phyloP scores from a whole-genome alignment of 2,329 filamentous ascomycete genomes.

The Fusarium buxicola region DNA sequence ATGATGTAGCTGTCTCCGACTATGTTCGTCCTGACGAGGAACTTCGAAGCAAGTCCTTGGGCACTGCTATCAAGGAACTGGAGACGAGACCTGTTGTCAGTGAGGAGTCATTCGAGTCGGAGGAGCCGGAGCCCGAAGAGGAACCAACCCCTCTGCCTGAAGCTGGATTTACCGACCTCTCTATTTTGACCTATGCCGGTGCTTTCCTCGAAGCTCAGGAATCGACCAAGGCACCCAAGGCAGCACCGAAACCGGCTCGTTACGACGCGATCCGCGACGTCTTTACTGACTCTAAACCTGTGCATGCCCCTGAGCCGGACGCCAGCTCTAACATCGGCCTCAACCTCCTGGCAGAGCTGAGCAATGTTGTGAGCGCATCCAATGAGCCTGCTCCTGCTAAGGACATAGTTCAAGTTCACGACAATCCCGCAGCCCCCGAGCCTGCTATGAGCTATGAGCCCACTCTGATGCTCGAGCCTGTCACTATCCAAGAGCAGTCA shows the following conservation, averaged over 20 bases:
- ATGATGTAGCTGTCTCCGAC: slow-evolving; percentile 51
- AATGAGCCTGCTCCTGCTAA: slow-evolving; percentile 30
- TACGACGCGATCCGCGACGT: slow-evolving; percentile 57
- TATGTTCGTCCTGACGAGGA: slow-evolving; percentile 50
- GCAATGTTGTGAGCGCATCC: slow-evolving; percentile 47
- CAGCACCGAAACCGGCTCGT: slow-evolving; percentile 48
- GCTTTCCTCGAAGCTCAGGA: slow-evolving; percentile 49
- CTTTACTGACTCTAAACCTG: slow-evolving; percentile 53
- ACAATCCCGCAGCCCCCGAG: slow-evolving; percentile 4
- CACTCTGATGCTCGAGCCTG: slow-evolving; percentile 16
- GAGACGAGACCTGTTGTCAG: slow-evolving; percentile 46
- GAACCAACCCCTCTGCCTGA: slow-evolving; percentile 41
- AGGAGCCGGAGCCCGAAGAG: slow-evolving; percentile 43
- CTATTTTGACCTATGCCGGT: slow-evolving; percentile 48
- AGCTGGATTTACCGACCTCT: slow-evolving; percentile 46
- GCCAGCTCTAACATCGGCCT: slow-evolving; percentile 44
- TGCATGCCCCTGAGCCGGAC: slow-evolving; percentile 42
- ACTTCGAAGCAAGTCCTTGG: slow-evolving; percentile 51
- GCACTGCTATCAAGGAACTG: slow-evolving; percentile 51
- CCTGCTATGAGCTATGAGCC: slow-evolving; percentile 21
- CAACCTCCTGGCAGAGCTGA: slow-evolving; percentile 52
- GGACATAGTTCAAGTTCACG: slow-evolving; percentile 12
- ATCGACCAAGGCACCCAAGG: slow-evolving; percentile 39
- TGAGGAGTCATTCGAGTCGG: slow-evolving; percentile 44
- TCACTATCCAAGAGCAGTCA: slow-evolving; percentile 19